phyloP scores from a whole-genome alignment of 208 protist species.

The Strigomonas culicis region DNA sequence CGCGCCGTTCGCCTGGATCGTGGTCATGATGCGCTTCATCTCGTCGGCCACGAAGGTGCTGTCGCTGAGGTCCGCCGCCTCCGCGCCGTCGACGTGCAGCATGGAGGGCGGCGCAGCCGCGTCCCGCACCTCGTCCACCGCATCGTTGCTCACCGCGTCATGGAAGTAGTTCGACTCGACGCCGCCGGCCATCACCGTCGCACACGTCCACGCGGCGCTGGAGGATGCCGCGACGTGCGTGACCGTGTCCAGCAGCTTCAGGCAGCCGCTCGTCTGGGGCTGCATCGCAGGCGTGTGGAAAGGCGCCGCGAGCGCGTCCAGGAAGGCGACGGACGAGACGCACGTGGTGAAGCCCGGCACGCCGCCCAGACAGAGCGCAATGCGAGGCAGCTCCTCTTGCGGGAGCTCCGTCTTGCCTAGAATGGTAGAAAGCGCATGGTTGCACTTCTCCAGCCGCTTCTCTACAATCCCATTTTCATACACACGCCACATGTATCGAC shows the following conservation, averaged over 20 bases:
- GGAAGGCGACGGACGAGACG: constrained; percentile 18
- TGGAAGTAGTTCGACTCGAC: neutral
- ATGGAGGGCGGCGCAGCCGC: no score
- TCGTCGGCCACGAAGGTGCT: neutral
- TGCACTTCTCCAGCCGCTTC: constrained; percentile 16
- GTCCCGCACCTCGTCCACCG: no score
- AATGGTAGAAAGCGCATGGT: constrained; percentile 4
- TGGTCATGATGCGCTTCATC: no score
- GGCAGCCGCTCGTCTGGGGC: constrained; percentile 1
- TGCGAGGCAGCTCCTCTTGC: constrained; percentile 12
- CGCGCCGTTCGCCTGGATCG: no score
- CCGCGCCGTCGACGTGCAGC: neutral
- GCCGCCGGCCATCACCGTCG: constrained; percentile 4
- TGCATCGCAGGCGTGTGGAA: constrained; percentile 13
- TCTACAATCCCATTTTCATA: neutral
- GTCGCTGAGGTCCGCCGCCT: neutral
- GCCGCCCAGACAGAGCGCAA: constrained; percentile 20
- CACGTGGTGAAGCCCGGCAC: constrained; percentile 8
- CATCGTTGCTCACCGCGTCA: neutral
- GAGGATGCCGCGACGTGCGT: constrained; percentile 11
- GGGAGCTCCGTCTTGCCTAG: constrained; percentile 7
- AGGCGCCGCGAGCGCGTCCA: constrained; percentile 17
- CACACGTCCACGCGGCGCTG: constrained; percentile 13
- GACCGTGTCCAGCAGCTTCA: constrained; percentile 22
- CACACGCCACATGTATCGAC: neutral